A percentile compares a stretch with the other conserved stretches of the same genome.
Conservation (phyloP, 2,329 filamentous ascomycete genomes). For the Fusarium liriodendri region DNA sequence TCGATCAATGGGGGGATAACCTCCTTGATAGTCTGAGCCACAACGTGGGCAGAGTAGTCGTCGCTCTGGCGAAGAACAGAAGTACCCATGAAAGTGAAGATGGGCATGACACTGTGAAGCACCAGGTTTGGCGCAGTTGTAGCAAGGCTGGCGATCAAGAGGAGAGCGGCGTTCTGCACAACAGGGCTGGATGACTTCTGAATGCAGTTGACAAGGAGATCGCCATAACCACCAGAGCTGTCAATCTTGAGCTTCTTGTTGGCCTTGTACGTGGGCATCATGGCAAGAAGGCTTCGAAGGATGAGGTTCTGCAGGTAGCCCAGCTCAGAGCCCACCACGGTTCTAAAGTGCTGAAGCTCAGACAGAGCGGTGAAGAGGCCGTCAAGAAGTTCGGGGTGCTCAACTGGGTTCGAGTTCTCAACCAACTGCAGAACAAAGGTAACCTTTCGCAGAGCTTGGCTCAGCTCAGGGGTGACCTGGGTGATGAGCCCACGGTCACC, state of each 20-base stretch:
- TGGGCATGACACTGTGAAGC: slow-evolving; percentile 97
- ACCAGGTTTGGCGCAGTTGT: slow-evolving; percentile 90
- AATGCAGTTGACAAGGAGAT: slow-evolving; percentile 93
- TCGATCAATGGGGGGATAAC: slow-evolving; percentile 92
- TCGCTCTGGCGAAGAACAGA: slow-evolving; percentile 93
- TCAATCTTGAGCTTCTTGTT: slow-evolving; percentile 75
- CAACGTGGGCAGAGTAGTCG: slow-evolving; percentile 96
- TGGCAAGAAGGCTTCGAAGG: slow-evolving; percentile 82
- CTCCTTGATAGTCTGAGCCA: slow-evolving; percentile 92
- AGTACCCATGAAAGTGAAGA: slow-evolving; percentile 97
- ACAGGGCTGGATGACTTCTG: slow-evolving; percentile 91
- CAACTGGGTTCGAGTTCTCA: slow-evolving; percentile 80
- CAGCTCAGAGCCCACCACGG: slow-evolving; percentile 84
- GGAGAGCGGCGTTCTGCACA: slow-evolving; percentile 90
- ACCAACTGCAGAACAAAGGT: slow-evolving; percentile 91
- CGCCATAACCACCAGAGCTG: slow-evolving; percentile 83
- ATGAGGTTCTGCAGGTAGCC: slow-evolving; percentile 91
- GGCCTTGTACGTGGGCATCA: slow-evolving; percentile 80
- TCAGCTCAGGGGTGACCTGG: slow-evolving; percentile 73
- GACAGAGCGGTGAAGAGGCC: slow-evolving; percentile 87
- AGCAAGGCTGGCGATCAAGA: slow-evolving; percentile 88
- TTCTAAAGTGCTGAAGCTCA: slow-evolving; percentile 86
- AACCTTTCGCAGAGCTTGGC: slow-evolving; percentile 76
- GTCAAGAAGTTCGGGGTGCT: slow-evolving; percentile 80
- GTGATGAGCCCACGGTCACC: slow-evolving; percentile 68